phyloP scores from a whole-genome alignment of 257 asterid genomes.

The Solanum tarapatanum region DNA sequence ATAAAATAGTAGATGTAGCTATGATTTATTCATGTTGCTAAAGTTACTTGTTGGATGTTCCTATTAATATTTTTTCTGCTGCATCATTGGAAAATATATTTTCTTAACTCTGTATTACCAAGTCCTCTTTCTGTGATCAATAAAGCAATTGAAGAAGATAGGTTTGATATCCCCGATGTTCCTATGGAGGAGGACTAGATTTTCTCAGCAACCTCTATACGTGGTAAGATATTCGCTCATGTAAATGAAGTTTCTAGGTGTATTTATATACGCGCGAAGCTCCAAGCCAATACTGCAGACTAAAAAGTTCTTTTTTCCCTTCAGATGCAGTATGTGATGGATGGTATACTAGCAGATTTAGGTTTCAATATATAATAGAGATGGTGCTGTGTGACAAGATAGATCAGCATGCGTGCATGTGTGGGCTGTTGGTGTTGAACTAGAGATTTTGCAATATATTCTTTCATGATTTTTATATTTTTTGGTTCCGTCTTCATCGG shows the following conservation, averaged over 20 bases:
- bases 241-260: background rate
- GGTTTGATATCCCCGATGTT: slow-evolving; percentile 81
- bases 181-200: slow-evolving; percentile 89
- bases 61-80: background rate
- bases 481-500: background rate
- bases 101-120: slow-evolving; percentile 53
- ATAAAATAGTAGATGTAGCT: background rate
- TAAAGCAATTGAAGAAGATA: slow-evolving; percentile 70
- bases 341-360: background rate
- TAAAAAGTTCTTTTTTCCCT: background rate
- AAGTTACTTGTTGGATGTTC: background rate
- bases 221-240: background rate
- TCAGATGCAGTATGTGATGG: background rate
- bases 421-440: background rate
- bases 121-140: slow-evolving; percentile 48
- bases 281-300: background rate
- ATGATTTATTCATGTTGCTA: background rate
- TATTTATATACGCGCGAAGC: background rate
- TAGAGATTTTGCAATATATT: background rate
- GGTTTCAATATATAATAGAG: background rate
- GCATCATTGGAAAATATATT: background rate
- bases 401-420: background rate
- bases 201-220: background rate
- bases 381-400: background rate
- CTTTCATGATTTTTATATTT: background rate